Base-by-base conservation (phyloP, 176 grass and related monocot genomes). In the Canna indica region DNA sequence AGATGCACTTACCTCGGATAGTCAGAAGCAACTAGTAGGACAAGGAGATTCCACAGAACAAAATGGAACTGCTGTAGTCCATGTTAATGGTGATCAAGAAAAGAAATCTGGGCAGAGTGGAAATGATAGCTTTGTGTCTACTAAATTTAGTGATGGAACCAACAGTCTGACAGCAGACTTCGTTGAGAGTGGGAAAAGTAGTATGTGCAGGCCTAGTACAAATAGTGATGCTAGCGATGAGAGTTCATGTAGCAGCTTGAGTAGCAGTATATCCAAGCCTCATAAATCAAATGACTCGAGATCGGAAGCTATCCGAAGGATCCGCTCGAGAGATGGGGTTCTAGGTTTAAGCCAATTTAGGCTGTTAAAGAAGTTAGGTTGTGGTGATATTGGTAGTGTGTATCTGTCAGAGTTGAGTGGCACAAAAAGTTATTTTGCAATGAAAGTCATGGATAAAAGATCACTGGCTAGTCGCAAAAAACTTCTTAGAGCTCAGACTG, bases 381-480 rank as follows among this genome's bases (percentile, higher is more conserved):
- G 44, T 5, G 68, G 68, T 48, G 68, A 70, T 48, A 70, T 70
- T 33, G 68, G 68, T 25, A 70, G 68, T 33, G 68, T 70, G 24
- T 70, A 70, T 70, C 68, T 70, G 14, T 70, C 68, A n/a, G 68
- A 70, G 22, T 70, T 70, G 29, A 70, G 68, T 50, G 68, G 68
- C 29, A 70, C 68, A 7, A 70, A 70, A 70, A 48, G 68, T 50
- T 70, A 50, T 32, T 70, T 70, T 33, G 68, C 68, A n/a, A 70
- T 70, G 68, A 70, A 70, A 29, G 44, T 70, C 28, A 70, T 70
- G 68, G 68, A 70, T 48, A 70, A 70, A 42, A 42, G 44, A 50
- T 47, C 45, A 20, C 44, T 70, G 45, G 68, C 68, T 20, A 70
- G 68, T 46, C 42, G 68, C 20, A 70, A 70, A 24, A 70, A 70